These are phyloP conservation scores for Coemansia reversa DNA, from an alignment of 192 early-diverging fungal genomes.

Conservation along the genomic window DNA sequence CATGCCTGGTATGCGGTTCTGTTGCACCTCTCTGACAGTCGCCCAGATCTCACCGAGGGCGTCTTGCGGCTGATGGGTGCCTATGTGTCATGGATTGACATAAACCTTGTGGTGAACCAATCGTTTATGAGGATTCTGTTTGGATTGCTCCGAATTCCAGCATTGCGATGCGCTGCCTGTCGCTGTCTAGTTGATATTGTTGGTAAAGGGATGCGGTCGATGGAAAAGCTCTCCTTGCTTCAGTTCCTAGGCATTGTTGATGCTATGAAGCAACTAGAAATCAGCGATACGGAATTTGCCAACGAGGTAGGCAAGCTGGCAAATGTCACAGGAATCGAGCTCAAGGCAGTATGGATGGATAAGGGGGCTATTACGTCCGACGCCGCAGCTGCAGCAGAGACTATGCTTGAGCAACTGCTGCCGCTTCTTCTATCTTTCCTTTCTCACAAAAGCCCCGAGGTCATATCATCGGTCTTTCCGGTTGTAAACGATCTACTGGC, in stretches of 20 bases:
- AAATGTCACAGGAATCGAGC: slow-evolving; percentile 44
- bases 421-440: slow-evolving; percentile 79
- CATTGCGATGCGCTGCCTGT: slow-evolving; percentile 71
- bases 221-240: slow-evolving; percentile 86
- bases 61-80: slow-evolving; percentile 74
- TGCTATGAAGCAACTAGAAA: slow-evolving; percentile 41
- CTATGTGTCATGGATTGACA: slow-evolving; percentile 97
- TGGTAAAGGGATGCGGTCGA: slow-evolving; percentile 87
- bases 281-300: slow-evolving; percentile 42
- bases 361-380: slow-evolving; percentile 37
- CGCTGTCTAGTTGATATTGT: slow-evolving; percentile 85
- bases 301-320: slow-evolving; percentile 45
- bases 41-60: slow-evolving; percentile 63
- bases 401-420: slow-evolving; percentile 71
- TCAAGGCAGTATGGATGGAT: slow-evolving; percentile 43
- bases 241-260: slow-evolving; percentile 60
- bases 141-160: slow-evolving; percentile 62
- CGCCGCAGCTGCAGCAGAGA: slow-evolving; percentile 54
- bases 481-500: slow-evolving; percentile 70
- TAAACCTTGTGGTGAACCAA: slow-evolving; percentile 84
- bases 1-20: slow-evolving; percentile 77
- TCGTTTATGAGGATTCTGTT: slow-evolving; percentile 74
- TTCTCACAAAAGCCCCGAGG: slow-evolving; percentile 80
- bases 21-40: slow-evolving; percentile 53
- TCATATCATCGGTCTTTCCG: slow-evolving; percentile 70